These are phyloP conservation scores for Acanthamoeba divionensis DNA, from an alignment of 208 protist genomes.

Conservation along the genomic window DNA sequence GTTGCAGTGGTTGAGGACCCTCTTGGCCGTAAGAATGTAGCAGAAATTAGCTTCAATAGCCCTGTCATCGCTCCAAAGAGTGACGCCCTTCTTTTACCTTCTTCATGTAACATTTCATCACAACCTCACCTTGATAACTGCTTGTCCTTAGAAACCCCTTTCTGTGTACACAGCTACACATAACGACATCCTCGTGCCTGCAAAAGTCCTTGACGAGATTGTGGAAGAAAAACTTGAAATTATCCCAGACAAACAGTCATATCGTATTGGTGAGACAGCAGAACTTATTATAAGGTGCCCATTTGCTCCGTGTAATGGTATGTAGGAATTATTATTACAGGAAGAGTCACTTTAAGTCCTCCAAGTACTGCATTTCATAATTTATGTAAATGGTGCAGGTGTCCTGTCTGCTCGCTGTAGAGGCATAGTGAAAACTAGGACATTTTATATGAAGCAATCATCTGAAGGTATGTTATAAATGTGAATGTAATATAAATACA, in stretches of 20 bases:
- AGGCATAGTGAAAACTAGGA: slow-evolving; percentile 43
- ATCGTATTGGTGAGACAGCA: slow-evolving; percentile 36
- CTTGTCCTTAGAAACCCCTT: too few relatives aligned
- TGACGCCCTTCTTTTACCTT: too few relatives aligned
- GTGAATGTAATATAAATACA: too few relatives aligned
- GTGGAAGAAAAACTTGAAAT: background rate
- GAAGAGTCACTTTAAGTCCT: background rate
- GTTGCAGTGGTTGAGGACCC: background rate
- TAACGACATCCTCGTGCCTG: background rate
- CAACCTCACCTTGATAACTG: too few relatives aligned
- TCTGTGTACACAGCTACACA: background rate
- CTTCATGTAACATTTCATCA: too few relatives aligned
- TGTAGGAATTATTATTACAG: background rate
- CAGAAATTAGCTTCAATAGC: background rate
- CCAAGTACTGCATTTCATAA: background rate
- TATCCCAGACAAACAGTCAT: slow-evolving; percentile 13
- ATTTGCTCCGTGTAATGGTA: slow-evolving; percentile 40
- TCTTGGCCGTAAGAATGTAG: slow-evolving; percentile 7
- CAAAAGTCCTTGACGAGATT: background rate
- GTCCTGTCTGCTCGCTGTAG: slow-evolving; percentile 20
- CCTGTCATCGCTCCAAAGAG: too few relatives aligned
- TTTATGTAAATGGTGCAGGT: background rate
- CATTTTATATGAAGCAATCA: background rate
- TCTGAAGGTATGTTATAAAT: background rate
- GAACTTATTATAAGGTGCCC: background rate